phyloP scores from a whole-genome alignment of 2,329 filamentous ascomycete species.

The Elsinoe necatrix region DNA sequence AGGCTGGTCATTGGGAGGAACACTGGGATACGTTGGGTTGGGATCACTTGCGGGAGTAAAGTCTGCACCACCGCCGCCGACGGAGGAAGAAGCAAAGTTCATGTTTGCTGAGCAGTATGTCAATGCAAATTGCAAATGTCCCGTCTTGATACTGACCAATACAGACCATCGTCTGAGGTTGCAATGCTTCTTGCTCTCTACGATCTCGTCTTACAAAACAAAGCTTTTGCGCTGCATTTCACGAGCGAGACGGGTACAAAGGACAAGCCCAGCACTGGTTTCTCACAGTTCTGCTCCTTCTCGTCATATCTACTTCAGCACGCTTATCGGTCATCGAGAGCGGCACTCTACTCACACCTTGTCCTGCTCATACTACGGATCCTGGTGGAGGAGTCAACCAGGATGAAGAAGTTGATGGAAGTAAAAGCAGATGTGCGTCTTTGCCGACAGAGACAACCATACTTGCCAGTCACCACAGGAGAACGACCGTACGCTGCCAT shows the following conservation, averaged over 20 bases:
- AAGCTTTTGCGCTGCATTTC: constrained; percentile 82
- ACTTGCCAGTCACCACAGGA: constrained; percentile 63
- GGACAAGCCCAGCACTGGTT: constrained; percentile 45
- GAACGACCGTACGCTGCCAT: constrained; percentile 67
- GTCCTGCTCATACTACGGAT: constrained; percentile 79
- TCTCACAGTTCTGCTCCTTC: constrained; percentile 75
- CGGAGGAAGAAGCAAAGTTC: constrained; percentile 71
- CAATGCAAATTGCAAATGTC: background rate
- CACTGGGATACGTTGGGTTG: constrained; percentile 76
- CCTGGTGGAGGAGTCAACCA: constrained; percentile 71
- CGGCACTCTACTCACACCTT: constrained; percentile 74
- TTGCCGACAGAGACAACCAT: constrained; percentile 81
- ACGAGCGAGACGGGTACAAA: constrained; percentile 42
- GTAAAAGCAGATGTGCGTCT: constrained; percentile 69
- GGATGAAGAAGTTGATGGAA: constrained; percentile 77
- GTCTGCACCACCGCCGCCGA: constrained; percentile 51
- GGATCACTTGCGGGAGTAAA: constrained; percentile 61
- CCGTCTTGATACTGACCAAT: constrained; percentile 19
- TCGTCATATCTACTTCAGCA: constrained; percentile 92
- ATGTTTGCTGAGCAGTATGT: constrained; percentile 72
- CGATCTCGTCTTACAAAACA: constrained; percentile 90
- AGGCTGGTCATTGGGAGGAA: constrained; percentile 75
- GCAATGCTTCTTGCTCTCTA: constrained; percentile 78
- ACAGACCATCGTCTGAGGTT: constrained; percentile 68
- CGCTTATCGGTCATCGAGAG: constrained; percentile 71